A percentile compares a stretch with the other conserved stretches of the same genome.
Conservation (phyloP, 805 yeast genomes). For the Zygosaccharomyces gambellarensis region DNA sequence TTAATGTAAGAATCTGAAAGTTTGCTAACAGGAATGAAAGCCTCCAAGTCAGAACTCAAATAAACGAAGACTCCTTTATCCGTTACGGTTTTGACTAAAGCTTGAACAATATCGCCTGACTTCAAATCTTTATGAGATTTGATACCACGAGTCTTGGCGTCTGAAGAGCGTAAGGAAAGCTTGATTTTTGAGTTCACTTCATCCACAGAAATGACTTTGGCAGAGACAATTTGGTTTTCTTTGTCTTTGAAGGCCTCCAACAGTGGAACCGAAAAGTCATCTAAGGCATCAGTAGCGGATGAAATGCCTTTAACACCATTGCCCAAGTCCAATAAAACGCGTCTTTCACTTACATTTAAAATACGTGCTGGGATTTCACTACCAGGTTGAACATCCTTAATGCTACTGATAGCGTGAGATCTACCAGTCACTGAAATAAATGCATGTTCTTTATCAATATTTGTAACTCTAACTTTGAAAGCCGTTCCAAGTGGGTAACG, state of each 20-base stretch:
- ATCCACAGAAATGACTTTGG: conserved; percentile 44
- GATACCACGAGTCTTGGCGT: conserved; percentile 48
- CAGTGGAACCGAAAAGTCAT: conserved; percentile 55
- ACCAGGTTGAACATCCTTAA: conserved; percentile 50
- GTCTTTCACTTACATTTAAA: conserved; percentile 51
- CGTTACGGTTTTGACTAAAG: conserved; percentile 71
- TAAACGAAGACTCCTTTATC: conserved; percentile 75
- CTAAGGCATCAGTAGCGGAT: conserved; percentile 70
- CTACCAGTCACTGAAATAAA: conserved; percentile 49
- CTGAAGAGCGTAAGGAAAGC: conserved; percentile 56
- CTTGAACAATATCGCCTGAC: conserved; percentile 71
- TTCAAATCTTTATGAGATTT: conserved; percentile 48
- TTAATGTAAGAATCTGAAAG: conserved; percentile 75
- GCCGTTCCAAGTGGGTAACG: conserved; percentile 71
- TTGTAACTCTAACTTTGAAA: conserved; percentile 50
- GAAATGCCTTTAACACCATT: conserved; percentile 51
- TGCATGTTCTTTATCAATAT: conserved; percentile 50
- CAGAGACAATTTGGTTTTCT: conserved; percentile 50
- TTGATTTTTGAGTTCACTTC: conserved; percentile 46
- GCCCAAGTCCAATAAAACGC: conserved; percentile 67
- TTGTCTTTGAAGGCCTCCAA: conserved; percentile 42
- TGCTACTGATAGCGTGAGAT: conserved; percentile 37
- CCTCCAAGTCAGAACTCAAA: conserved; percentile 65
- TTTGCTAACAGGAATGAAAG: conserved; percentile 75
- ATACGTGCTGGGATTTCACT: conserved; percentile 57